Evolutionary conservation across 768 basidiomycete species (phyloP).

Genomic region (Serendipita sp.): DNA sequence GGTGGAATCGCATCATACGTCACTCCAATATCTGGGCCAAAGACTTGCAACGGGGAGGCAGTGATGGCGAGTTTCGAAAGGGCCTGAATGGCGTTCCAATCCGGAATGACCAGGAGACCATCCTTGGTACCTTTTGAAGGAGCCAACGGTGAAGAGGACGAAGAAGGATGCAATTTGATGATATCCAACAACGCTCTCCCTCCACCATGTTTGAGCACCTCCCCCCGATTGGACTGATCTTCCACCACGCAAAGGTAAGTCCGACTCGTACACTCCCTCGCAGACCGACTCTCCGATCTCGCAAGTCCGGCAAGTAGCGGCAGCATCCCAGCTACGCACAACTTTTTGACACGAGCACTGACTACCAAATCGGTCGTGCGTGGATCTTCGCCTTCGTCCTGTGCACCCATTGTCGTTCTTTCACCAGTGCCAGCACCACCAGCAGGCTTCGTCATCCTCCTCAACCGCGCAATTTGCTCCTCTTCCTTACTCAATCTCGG

Average conservation of each 20-base stretch:
- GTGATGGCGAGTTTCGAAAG: constrained; percentile 89
- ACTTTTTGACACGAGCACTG: constrained; percentile 37
- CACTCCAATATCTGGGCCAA: constrained; percentile 67
- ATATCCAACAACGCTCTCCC: constrained; percentile 46
- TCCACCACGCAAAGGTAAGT: constrained; percentile 58
- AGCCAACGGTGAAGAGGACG: background rate
- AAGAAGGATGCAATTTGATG: constrained; percentile 21
- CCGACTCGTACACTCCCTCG: constrained; percentile 42
- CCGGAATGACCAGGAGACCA: constrained; percentile 25
- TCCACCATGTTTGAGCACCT: constrained; percentile 64
- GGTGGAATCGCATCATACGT: constrained; percentile 76
- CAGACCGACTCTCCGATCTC: constrained; percentile 42
- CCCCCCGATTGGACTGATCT: constrained; percentile 61
- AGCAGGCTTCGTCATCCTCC: constrained; percentile 47
- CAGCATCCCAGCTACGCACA: constrained; percentile 49
- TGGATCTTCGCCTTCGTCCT: constrained; percentile 20
- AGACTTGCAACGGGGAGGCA: constrained; percentile 74
- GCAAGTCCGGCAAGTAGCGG: constrained; percentile 40
- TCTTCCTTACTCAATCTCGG: constrained; percentile 67
- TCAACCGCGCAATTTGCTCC: constrained; percentile 63
- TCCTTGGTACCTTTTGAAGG: constrained; percentile 11
- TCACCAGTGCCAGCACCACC: constrained; percentile 19
- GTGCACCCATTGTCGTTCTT: constrained; percentile 11
- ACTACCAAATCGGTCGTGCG: constrained; percentile 32
- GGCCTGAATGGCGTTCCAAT: constrained; percentile 64